phyloP scores from a whole-genome alignment of 306 rosid species.

The Biancaea sappan region DNA sequence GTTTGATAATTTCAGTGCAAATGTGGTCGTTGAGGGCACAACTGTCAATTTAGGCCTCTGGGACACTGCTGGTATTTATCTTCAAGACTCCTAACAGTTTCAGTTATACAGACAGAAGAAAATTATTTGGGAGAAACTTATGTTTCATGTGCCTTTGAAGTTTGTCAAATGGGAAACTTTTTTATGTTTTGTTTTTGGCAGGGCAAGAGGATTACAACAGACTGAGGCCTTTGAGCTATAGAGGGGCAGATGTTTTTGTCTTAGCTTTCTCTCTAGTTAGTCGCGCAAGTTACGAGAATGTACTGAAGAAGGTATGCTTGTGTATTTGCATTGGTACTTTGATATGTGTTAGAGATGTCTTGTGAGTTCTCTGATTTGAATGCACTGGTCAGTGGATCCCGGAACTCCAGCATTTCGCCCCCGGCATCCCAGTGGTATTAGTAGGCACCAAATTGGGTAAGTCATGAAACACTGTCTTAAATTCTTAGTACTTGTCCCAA shows the following conservation, averaged over 20 bases:
- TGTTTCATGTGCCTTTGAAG: background rate
- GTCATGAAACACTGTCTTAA: constrained; percentile 30
- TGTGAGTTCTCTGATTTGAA: constrained; percentile 21
- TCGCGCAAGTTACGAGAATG: constrained; percentile 85
- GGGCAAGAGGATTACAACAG: constrained; percentile 97
- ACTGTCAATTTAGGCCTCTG: constrained; percentile 92
- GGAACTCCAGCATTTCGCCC: constrained; percentile 89
- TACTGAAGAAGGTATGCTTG: constrained; percentile 68
- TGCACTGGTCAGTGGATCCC: constrained; percentile 74
- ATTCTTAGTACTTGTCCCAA: background rate
- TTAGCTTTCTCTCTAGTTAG: constrained; percentile 85
- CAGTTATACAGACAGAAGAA: background rate
- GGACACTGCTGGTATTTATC: constrained; percentile 85
- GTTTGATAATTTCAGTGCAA: constrained; percentile 95
- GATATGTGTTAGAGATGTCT: constrained; percentile 19
- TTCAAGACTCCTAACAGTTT: background rate
- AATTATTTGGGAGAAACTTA: background rate
- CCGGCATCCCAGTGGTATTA: constrained; percentile 74
- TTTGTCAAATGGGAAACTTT: constrained; percentile 31
- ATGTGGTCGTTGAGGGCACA: constrained; percentile 83
- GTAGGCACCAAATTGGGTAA: constrained; percentile 87
- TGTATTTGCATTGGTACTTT: constrained; percentile 12
- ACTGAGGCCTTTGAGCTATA: constrained; percentile 91
- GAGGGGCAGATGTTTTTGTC: constrained; percentile 93
- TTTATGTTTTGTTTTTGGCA: constrained; percentile 37